These are phyloP conservation scores for Microdochium bolleyi DNA, from an alignment of 2,329 filamentous ascomycete species.

Conservation along the genomic window DNA sequence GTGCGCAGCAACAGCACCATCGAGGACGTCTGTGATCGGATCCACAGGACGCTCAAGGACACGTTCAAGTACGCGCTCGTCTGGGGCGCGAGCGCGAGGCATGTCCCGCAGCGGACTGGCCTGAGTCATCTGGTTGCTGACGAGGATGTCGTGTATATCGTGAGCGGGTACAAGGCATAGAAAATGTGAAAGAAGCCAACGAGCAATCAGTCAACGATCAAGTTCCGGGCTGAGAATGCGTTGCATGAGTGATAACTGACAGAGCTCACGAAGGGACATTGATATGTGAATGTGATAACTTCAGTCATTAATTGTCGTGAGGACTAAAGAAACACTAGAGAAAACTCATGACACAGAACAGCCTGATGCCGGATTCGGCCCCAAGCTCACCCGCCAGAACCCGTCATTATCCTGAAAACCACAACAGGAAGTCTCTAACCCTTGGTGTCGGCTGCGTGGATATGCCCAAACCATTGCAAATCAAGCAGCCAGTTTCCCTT, in stretches of 20 bases:
- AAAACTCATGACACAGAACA: too few relatives aligned
- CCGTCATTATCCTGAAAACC: background rate
- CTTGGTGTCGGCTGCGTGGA: background rate
- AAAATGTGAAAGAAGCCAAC: background rate
- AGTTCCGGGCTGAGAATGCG: background rate
- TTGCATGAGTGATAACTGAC: too few relatives aligned
- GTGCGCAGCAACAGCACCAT: constrained; percentile 82
- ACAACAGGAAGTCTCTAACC: background rate
- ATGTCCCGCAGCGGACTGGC: constrained; percentile 89
- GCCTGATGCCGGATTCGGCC: background rate
- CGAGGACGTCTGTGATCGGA: constrained; percentile 93
- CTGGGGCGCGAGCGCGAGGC: constrained; percentile 93
- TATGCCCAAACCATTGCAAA: background rate
- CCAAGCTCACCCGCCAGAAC: background rate
- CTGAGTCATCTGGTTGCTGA: constrained; percentile 70
- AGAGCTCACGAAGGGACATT: background rate
- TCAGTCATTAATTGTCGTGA: too few relatives aligned
- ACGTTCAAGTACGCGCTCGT: constrained; percentile 98
- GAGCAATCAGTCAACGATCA: background rate
- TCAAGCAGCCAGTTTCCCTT: background rate
- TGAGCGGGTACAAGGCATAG: constrained; percentile 56
- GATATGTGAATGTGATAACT: background rate
- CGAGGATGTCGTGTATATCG: constrained; percentile 62
- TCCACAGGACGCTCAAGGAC: constrained; percentile 91
- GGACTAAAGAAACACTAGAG: background rate